Percentiles rank a stretch among this genome's conserved stretches.
phyloP scores from a whole-genome alignment of 2,329 filamentous ascomycete species.

The Plectosphaerella plurivora region DNA sequence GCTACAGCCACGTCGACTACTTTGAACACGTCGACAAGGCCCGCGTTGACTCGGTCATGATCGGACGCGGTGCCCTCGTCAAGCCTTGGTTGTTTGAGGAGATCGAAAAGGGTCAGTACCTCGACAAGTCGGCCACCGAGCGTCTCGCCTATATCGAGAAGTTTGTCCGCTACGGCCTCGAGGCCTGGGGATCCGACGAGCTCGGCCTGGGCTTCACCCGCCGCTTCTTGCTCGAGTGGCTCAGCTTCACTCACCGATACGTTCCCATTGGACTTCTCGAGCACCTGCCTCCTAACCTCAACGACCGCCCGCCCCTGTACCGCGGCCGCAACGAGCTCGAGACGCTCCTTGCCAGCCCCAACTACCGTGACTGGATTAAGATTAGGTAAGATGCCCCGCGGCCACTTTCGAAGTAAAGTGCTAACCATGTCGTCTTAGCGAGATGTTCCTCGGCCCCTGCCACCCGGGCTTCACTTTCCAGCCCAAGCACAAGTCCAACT shows the following conservation, averaged over 20 bases:
- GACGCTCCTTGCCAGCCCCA: constrained; percentile 82
- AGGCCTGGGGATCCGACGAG: constrained; percentile 95
- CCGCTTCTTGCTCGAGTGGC: constrained; percentile 89
- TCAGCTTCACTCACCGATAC: constrained; percentile 91
- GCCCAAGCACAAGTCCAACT: constrained; percentile 96
- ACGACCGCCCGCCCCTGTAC: constrained; percentile 84
- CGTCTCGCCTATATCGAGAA: constrained; percentile 82
- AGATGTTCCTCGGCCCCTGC: constrained; percentile 94
- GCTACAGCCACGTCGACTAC: constrained; percentile 90
- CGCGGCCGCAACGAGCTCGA: constrained; percentile 85
- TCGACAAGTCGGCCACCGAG: constrained; percentile 90
- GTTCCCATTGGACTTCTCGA: constrained; percentile 86
- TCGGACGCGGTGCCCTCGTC: constrained; percentile 90
- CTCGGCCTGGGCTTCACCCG: constrained; percentile 86
- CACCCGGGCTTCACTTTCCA: constrained; percentile 90
- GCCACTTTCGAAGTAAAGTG: not conserved
- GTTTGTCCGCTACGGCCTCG: constrained; percentile 84
- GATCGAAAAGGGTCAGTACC: constrained; percentile 84
- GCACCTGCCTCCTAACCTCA: constrained; percentile 79
- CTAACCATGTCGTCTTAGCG: constrained; percentile 46
- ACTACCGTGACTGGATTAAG: constrained; percentile 98
- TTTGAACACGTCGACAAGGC: constrained; percentile 70
- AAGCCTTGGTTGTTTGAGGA: constrained; percentile 99
- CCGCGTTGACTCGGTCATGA: constrained; percentile 90
- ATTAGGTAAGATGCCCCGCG: constrained; percentile 65